These are phyloP conservation scores for Cinnamomum chago DNA, from an alignment of 164 flowering plant species.

Conservation along the genomic window DNA sequence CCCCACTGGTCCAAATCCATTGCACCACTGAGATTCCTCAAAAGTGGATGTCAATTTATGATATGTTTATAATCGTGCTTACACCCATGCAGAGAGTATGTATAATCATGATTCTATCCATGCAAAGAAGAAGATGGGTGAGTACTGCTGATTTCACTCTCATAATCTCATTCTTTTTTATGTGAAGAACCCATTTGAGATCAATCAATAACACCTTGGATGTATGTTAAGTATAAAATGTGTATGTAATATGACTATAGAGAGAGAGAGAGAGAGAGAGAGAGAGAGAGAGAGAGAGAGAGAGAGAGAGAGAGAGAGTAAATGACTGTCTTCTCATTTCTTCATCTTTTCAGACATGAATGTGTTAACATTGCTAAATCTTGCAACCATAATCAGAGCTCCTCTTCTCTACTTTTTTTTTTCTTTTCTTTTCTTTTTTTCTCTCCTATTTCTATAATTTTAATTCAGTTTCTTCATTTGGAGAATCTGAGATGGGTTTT, in stretches of 20 bases:
- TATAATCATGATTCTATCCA: too few relatives aligned
- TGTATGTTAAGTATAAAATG: slow-evolving; percentile 1
- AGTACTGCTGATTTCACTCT: neutral
- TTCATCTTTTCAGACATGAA: neutral
- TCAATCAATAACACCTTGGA: slow-evolving; percentile 7
- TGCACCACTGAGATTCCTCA: slow-evolving; percentile 49
- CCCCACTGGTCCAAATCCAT: slow-evolving; percentile 69
- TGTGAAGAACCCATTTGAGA: slow-evolving; percentile 5
- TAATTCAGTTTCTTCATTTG: neutral
- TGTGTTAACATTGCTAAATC: neutral
- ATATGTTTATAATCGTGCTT: neutral
- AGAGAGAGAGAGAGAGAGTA: neutral
- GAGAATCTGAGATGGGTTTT: neutral
- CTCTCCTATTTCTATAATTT: neutral
- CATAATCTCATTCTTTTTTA: neutral
- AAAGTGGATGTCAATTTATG: neutral
- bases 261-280: neutral
- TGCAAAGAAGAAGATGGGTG: neutral
- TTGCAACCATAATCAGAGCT: neutral
- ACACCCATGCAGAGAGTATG: neutral
- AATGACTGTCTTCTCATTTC: neutral
- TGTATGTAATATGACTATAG: neutral
- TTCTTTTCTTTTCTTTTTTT: neutral
- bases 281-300: neutral
- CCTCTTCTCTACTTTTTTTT: neutral